Evolutionary conservation across 805 yeast species (phyloP), one percentile per base, ranked within the genome.

Genomic region (Wickerhamomyces xylosicus): DNA sequence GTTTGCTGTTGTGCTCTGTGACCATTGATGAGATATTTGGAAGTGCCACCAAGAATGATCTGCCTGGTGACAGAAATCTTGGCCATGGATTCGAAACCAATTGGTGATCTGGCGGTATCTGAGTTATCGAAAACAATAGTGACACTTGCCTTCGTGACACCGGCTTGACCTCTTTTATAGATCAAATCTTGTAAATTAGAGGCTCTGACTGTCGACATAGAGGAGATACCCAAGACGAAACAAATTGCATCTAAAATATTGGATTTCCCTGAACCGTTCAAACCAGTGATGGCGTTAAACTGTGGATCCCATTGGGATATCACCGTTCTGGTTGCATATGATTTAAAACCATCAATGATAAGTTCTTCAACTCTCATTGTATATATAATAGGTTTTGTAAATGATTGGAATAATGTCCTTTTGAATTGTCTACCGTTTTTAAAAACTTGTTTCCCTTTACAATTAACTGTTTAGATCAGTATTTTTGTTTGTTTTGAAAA

Each of bases 81-180:
- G 13, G 79, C 64, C 37, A 79, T 69, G 34, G 77, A 75, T 47
- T 82, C 89, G 53, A 85, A 89, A 2, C 95, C 96, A 39, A 86
- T 80, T 1, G 99, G 98, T 0, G 90, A 77, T 45, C 74, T 79
- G 3, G 72, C 56, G 40, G 72, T 69, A 48, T 90, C 97, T 11
- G 72, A 52, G 53, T 92, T 94, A 59, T 90, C 95, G 57, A 92
- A 94, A 2, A 92, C 95, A 38, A 92, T 86, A 0, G 97, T 89
- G 2, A 92, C 98, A 53, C 92, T 80, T 2, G 98, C 98, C 56
- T 86, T 89, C 2, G 97, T 89, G 13, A 90, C 90, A 47, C 97
- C 97, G 0, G 98, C 97, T 58, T 92, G 98, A 11, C 98, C 98
- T 50, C 97, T 75, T 52, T 92, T 92, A 58, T 92, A 92, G 37